Evolutionary conservation across 2,329 filamentous ascomycete species (phyloP).

Genomic region (Pseudogymnoascus sp.): DNA sequence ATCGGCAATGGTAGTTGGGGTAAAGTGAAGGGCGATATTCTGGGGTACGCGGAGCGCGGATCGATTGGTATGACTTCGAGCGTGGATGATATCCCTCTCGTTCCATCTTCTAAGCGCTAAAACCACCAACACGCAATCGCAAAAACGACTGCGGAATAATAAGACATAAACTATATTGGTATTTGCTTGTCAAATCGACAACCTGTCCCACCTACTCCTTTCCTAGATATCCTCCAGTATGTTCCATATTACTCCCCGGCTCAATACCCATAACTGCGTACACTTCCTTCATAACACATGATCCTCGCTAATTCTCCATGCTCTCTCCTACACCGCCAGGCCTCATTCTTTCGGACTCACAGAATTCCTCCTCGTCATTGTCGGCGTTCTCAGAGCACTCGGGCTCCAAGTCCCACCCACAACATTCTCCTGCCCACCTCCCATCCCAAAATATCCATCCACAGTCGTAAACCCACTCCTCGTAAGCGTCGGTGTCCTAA

Average conservation of each 20-base stretch:
- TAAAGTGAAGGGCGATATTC: conserved; percentile 13
- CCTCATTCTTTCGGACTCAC: conserved; percentile 9
- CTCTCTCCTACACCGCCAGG: background rate
- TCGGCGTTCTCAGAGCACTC: background rate
- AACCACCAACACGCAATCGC: background rate
- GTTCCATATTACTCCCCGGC: background rate
- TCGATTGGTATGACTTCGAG: conserved; percentile 13
- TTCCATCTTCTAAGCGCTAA: conserved; percentile 11
- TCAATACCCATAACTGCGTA: background rate
- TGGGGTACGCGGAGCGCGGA: conserved; percentile 11
- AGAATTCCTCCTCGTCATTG: conserved; percentile 10
- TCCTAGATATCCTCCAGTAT: background rate
- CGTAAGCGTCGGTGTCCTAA: conserved; percentile 41
- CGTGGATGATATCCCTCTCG: conserved; percentile 16
- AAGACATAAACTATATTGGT: background rate
- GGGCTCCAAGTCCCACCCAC: background rate
- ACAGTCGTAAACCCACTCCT: conserved; percentile 11
- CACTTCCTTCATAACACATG: background rate
- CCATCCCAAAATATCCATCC: conserved; percentile 22
- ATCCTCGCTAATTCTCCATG: background rate
- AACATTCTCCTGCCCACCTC: background rate
- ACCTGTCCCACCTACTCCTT: background rate
- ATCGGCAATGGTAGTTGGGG: conserved; percentile 8
- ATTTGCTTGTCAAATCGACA: background rate
- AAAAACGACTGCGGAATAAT: background rate